Evolutionary conservation across 2,329 filamentous ascomycete genomes (phyloP).

Genomic region (Alternaria arborescens): DNA sequence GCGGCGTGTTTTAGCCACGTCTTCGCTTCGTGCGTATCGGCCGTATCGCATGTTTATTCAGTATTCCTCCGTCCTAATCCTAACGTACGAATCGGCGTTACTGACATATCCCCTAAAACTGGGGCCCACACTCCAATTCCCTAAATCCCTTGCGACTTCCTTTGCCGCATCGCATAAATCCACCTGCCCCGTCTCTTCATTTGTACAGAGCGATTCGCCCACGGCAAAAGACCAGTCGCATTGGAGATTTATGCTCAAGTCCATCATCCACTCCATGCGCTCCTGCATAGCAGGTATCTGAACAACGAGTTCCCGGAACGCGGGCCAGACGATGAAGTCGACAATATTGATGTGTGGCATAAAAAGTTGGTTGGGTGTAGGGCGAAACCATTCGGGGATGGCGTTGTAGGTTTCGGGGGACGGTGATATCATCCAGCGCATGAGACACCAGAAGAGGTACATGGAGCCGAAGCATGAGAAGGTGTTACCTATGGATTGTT

Average conservation of each 20-base stretch:
- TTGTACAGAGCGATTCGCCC: conserved; percentile 17
- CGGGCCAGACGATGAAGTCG: conserved; percentile 36
- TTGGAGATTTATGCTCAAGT: conserved; percentile 26
- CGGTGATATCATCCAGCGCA: conserved; percentile 39
- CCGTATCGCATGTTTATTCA: conserved; percentile 1
- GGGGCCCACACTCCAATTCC: conserved; percentile 34
- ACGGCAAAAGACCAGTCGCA: conserved; percentile 30
- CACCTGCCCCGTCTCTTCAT: conserved; percentile 23
- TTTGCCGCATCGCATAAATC: conserved; percentile 29
- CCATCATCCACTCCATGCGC: conserved; percentile 36
- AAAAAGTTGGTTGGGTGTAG: conserved; percentile 38
- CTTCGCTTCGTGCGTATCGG: background rate
- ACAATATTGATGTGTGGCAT: conserved; percentile 37
- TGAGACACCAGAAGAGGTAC: conserved; percentile 35
- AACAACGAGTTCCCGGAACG: conserved; percentile 35
- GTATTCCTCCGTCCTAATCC: conserved; percentile 28
- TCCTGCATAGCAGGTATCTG: conserved; percentile 38
- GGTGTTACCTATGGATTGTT: conserved; percentile 22
- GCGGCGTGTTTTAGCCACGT: background rate
- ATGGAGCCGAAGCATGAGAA: conserved; percentile 38
- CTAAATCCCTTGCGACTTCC: conserved; percentile 21
- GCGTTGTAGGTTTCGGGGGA: conserved; percentile 33
- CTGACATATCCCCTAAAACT: conserved; percentile 35
- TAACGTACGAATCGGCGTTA: conserved; percentile 36
- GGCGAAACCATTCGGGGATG: conserved; percentile 37